These are phyloP conservation scores for Fusarium liriodendri DNA, from an alignment of 2,329 filamentous ascomycete genomes.

Conservation along the genomic window DNA sequence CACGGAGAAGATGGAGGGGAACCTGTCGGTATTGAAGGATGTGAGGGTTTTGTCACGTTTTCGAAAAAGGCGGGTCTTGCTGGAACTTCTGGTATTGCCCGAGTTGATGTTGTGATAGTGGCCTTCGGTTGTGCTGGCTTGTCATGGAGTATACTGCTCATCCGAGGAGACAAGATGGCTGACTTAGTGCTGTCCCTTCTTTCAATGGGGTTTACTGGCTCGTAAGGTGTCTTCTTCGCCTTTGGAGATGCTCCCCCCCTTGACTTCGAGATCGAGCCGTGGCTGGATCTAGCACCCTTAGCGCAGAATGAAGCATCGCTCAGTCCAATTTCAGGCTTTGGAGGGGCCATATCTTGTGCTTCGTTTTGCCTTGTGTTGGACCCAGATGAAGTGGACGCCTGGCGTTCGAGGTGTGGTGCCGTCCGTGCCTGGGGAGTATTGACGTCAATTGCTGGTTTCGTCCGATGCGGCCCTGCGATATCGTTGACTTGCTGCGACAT, in stretches of 20 bases:
- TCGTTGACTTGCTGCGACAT: slow-evolving; percentile 54
- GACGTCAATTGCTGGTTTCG: not conserved
- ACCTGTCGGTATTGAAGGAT: slow-evolving; percentile 8
- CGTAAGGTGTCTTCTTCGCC: slow-evolving; percentile 46
- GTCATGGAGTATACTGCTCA: slow-evolving; percentile 48
- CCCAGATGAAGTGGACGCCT: not conserved
- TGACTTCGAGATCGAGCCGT: slow-evolving; percentile 18
- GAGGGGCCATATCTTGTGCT: not conserved
- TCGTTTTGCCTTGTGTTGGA: not conserved
- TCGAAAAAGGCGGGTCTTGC: slow-evolving; percentile 53
- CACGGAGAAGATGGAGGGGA: not conserved
- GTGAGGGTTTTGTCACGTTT: slow-evolving; percentile 47
- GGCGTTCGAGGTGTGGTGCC: not conserved
- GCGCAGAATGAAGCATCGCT: slow-evolving; percentile 6
- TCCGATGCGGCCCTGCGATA: slow-evolving; percentile 8
- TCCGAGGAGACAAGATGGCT: slow-evolving; percentile 45
- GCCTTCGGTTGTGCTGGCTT: slow-evolving; percentile 49
- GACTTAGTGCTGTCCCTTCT: slow-evolving; percentile 46
- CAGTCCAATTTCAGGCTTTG: not conserved
- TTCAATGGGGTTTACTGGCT: slow-evolving; percentile 43
- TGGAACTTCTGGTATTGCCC: slow-evolving; percentile 50
- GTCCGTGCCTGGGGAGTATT: not conserved
- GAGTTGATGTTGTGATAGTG: slow-evolving; percentile 38
- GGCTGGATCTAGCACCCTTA: slow-evolving; percentile 17
- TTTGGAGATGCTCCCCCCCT: slow-evolving; percentile 39